Evolutionary conservation across 306 rosid genomes (phyloP).

Genomic region (Vicia faba): DNA sequence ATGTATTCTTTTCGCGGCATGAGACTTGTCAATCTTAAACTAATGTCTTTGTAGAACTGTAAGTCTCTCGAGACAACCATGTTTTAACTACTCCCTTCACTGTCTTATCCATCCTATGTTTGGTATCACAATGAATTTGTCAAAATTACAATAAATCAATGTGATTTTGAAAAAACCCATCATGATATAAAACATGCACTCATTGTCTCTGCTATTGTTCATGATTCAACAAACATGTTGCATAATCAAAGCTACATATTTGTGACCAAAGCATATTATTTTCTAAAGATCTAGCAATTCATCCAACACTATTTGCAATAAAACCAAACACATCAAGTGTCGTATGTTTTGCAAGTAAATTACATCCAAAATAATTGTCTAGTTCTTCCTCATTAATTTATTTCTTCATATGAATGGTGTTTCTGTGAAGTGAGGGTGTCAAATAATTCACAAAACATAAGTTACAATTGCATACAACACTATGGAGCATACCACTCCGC

Average conservation of each 20-base stretch:
- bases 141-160: no score
- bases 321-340: slow-evolving; percentile 9
- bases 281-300: background rate
- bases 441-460: slow-evolving; percentile 42
- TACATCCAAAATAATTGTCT: background rate
- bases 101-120: no score
- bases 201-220: background rate
- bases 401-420: slow-evolving; percentile 16
- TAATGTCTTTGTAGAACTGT: background rate
- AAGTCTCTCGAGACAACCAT: background rate
- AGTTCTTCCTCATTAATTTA: slow-evolving; percentile 15
- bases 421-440: background rate
- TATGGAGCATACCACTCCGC: slow-evolving; percentile 53
- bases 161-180: no score
- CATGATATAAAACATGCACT: no score
- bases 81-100: background rate
- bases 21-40: no score
- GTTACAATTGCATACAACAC: slow-evolving; percentile 58
- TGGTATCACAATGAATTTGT: no score
- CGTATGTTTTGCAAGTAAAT: slow-evolving; percentile 16
- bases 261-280: background rate
- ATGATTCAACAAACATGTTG: slow-evolving; percentile 17
- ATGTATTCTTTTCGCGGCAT: no score
- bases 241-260: slow-evolving; percentile 1
- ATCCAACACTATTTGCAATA: background rate